phyloP scores from a whole-genome alignment of 2,329 filamentous ascomycete species.

The Keithomyces neogunnii region DNA sequence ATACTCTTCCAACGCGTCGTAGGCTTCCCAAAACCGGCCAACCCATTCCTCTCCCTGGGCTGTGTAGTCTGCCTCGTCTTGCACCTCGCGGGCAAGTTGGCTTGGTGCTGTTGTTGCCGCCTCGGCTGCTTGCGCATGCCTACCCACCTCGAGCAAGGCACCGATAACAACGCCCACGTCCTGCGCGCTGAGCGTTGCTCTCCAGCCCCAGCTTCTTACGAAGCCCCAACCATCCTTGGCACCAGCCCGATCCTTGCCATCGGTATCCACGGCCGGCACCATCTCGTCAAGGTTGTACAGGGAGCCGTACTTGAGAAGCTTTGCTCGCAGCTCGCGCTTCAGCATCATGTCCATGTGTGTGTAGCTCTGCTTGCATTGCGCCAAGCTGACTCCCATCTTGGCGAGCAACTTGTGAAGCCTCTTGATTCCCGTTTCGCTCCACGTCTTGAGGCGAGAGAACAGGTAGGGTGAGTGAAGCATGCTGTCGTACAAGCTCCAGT shows the following conservation, averaged over 20 bases:
- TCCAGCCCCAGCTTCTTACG: slow-evolving; percentile 95
- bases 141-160: slow-evolving; percentile 87
- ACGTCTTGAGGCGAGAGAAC: slow-evolving; percentile 84
- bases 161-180: slow-evolving; percentile 92
- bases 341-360: slow-evolving; percentile 98
- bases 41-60: slow-evolving; percentile 57
- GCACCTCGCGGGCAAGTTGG: slow-evolving; percentile 31
- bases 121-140: slow-evolving; percentile 32
- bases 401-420: slow-evolving; percentile 88
- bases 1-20: slow-evolving; percentile 63
- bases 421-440: slow-evolving; percentile 84
- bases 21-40: slow-evolving; percentile 61
- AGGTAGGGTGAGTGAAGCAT: slow-evolving; percentile 97
- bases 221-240: slow-evolving; percentile 94
- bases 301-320: slow-evolving; percentile 83
- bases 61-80: slow-evolving; percentile 38
- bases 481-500: slow-evolving; percentile 97
- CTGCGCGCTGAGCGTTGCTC: slow-evolving; percentile 83
- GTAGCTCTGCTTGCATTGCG: slow-evolving; percentile 91
- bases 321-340: slow-evolving; percentile 76
- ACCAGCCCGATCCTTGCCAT: slow-evolving; percentile 59
- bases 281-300: slow-evolving; percentile 91
- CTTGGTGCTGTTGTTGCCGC: slow-evolving; percentile 16
- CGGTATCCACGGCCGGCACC: slow-evolving; percentile 69
- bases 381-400: slow-evolving; percentile 94